A percentile compares a stretch with the other conserved stretches of the same genome.
phyloP scores from a whole-genome alignment of 164 flowering plant genomes.

The Chimonanthus praecox region DNA sequence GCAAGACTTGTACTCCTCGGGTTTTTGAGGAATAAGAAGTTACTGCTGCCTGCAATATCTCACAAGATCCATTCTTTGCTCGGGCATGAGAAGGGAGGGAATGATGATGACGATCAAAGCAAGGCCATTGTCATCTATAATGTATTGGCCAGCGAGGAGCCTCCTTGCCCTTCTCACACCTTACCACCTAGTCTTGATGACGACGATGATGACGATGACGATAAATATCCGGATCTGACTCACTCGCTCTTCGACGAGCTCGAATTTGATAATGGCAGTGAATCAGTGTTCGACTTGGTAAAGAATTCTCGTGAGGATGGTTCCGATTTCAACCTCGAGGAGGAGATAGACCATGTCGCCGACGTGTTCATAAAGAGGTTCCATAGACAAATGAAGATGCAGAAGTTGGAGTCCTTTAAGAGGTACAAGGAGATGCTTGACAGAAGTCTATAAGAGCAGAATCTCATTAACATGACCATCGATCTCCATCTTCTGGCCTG shows the following conservation, averaged over 20 bases:
- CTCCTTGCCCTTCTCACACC: constrained; percentile 10
- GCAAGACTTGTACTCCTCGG: constrained; percentile 44
- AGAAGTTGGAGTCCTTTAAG: constrained; percentile 70
- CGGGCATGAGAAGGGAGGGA: constrained; percentile 11
- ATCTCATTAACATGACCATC: too few species aligned
- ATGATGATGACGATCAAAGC: constrained; percentile 12
- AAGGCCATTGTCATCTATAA: constrained; percentile 30
- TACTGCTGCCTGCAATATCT: constrained; percentile 43
- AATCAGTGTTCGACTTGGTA: constrained; percentile 57
- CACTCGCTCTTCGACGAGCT: constrained; percentile 37
- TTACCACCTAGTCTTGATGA: background rate
- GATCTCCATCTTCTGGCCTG: too few species aligned
- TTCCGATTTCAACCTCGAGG: constrained; percentile 55
- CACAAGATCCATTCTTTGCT: constrained; percentile 37
- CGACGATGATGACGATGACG: constrained; percentile 15
- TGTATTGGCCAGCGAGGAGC: constrained; percentile 7
- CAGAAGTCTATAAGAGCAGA: constrained; percentile 27
- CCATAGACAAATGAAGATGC: constrained; percentile 54
- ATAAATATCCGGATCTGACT: constrained; percentile 46
- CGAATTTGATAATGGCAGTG: constrained; percentile 25
- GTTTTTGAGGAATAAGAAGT: constrained; percentile 42
- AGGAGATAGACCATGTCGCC: constrained; percentile 76
- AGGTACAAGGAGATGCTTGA: constrained; percentile 54
- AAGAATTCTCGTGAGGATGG: constrained; percentile 51
- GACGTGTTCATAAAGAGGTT: constrained; percentile 73